Base-by-base conservation (phyloP, 257 asterid genomes). In the Nicotiana attenuata region DNA sequence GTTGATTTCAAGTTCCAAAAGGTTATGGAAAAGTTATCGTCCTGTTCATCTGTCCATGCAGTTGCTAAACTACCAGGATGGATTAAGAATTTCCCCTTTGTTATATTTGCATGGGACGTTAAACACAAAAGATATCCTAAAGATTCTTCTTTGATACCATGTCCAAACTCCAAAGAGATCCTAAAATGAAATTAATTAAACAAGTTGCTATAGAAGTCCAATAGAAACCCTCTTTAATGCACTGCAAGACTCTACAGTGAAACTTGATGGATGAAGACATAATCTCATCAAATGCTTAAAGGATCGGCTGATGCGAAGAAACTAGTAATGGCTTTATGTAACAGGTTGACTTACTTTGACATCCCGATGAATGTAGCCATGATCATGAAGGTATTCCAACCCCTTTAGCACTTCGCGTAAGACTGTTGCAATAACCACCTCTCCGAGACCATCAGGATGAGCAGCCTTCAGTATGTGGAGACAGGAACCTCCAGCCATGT, bases 401-500 rank as follows among this genome's bases (percentile, higher is more conserved):
- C 94, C 97, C 88, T 91, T 92, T 73, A 93, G 89, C 78, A 92
- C 89, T 91, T 93, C 97, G 82, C 88, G 90, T 84, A 93, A 85
- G 59, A 93, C 84, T 82, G 93, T 86, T 20, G 87, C 94, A 80
- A 93, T 93, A 81, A 94, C 90, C 77, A 91, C 84, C 83, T 93
- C 97, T 86, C 90, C 91, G 76, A 93, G 87, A 80, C 97, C 97
- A 83, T 93, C 97, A 63, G 92, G 93, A 87, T 92, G 89, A 80
- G 97, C 95, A 76, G 83, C 88, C 87, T 93, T 93, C 97, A 93
- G 89, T 82, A 93, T 91, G 85, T 93, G 97, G 47, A 91, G 90
- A 85, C 97, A 92, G 77, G 97, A 93, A 76, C 97, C 97, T 83
- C 89, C 94, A 68, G 93, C 97, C 97, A 93, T 93, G 84, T 81